These are phyloP conservation scores for Phytophthora boehmeriae DNA, from an alignment of 352 stramenopile species.

Conservation along the genomic window DNA sequence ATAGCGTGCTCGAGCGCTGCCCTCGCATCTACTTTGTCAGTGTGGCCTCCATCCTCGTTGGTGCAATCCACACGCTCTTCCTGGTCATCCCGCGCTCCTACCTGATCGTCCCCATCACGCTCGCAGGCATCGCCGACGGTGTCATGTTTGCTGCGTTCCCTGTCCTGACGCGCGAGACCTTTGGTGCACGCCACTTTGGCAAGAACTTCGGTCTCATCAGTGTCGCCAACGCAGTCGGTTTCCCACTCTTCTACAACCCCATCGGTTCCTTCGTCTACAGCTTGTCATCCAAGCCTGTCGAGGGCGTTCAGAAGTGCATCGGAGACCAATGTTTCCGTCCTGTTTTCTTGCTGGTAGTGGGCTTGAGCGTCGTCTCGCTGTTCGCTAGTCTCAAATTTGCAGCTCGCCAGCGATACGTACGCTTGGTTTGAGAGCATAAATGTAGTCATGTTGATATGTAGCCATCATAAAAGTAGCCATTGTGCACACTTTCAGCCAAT, in stretches of 20 bases:
- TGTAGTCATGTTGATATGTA: not conserved
- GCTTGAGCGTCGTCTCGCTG: constrained; percentile 55
- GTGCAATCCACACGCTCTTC: constrained; percentile 63
- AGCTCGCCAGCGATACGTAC: constrained; percentile 33
- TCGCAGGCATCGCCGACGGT: constrained; percentile 66
- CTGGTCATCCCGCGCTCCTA: constrained; percentile 46
- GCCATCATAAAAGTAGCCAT: no score
- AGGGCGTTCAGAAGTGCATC: constrained; percentile 59
- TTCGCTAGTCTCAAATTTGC: constrained; percentile 62
- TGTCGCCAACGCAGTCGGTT: constrained; percentile 73
- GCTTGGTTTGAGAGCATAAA: no score
- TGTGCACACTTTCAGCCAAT: not conserved
- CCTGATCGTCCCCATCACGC: constrained; percentile 60
- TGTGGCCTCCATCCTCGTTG: constrained; percentile 58
- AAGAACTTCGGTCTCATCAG: constrained; percentile 84
- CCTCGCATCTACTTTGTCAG: constrained; percentile 71
- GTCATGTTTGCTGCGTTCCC: constrained; percentile 79
- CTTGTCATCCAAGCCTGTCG: constrained; percentile 33
- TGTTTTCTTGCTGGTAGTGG: constrained; percentile 65
- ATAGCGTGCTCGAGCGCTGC: constrained; percentile 51
- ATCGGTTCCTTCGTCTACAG: constrained; percentile 69
- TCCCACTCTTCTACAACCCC: constrained; percentile 75
- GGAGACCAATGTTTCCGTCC: constrained; percentile 62
- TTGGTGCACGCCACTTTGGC: constrained; percentile 70
- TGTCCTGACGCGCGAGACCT: constrained; percentile 74